Percentiles rank a stretch among this genome's conserved stretches.
These are phyloP conservation scores for Lactifluus pinguis DNA, from an alignment of 768 basidiomycete species.

Conservation along the genomic window DNA sequence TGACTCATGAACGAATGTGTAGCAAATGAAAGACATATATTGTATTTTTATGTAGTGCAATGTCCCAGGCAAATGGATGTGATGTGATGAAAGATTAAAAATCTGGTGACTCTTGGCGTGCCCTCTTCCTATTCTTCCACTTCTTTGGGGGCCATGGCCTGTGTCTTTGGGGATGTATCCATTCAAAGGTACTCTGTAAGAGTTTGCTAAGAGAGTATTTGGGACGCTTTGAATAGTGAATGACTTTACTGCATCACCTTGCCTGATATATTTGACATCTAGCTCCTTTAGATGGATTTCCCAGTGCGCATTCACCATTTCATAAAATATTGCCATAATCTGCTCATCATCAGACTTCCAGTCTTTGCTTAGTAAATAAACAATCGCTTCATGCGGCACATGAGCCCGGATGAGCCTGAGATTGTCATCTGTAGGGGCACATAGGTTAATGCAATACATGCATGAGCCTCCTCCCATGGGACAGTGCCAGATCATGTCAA, in stretches of 20 bases:
- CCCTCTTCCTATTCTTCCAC: background rate
- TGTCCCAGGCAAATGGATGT: background rate
- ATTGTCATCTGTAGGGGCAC: slow-evolving; percentile 32
- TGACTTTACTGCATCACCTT: background rate
- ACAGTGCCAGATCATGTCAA: slow-evolving; percentile 46
- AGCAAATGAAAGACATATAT: background rate
- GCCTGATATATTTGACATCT: slow-evolving; percentile 15
- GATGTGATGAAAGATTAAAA: background rate
- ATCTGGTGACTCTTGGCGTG: background rate
- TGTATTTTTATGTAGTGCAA: background rate
- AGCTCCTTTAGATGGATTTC: slow-evolving; percentile 18
- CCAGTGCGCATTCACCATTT: slow-evolving; percentile 23
- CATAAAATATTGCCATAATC: slow-evolving; percentile 13
- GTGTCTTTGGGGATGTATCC: slow-evolving; percentile 11
- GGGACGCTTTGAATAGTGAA: background rate
- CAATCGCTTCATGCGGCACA: background rate
- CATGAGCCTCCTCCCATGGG: slow-evolving; percentile 32
- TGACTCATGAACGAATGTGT: background rate
- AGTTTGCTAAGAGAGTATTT: background rate
- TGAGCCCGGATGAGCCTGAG: slow-evolving; percentile 18
- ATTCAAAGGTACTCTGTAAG: slow-evolving; percentile 1
- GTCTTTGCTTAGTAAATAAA: background rate
- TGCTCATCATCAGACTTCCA: slow-evolving; percentile 10
- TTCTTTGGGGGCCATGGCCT: background rate
- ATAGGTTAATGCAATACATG: slow-evolving; percentile 37